Percentiles rank a stretch among this genome's conserved stretches.
These are phyloP conservation scores for Ogataea paraovalis DNA, from an alignment of 805 yeast species.

Conservation along the genomic window DNA sequence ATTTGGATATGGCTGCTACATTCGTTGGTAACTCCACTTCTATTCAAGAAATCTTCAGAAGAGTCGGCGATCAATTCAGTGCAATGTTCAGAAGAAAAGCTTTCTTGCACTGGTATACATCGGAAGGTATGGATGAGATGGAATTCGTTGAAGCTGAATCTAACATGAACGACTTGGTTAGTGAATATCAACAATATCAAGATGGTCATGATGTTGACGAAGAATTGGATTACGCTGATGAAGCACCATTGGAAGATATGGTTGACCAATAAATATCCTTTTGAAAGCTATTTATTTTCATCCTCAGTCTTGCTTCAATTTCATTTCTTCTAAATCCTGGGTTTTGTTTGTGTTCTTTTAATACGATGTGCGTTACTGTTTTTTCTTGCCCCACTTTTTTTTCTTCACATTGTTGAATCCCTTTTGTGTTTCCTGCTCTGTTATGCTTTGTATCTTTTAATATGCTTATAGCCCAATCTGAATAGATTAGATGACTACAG, in stretches of 20 bases:
- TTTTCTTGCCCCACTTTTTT: background rate
- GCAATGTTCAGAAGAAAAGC: slow-evolving; percentile 94
- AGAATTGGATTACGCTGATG: slow-evolving; percentile 65
- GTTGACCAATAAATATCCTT: slow-evolving; percentile 21
- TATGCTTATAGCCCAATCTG: background rate
- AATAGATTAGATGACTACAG: background rate
- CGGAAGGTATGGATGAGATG: slow-evolving; percentile 94
- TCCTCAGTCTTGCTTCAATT: background rate
- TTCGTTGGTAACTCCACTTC: slow-evolving; percentile 92
- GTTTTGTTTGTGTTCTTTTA: background rate
- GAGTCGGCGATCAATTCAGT: slow-evolving; percentile 85
- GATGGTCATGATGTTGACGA: slow-evolving; percentile 76
- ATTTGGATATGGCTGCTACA: slow-evolving; percentile 84
- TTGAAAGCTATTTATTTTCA: background rate
- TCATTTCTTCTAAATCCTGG: slow-evolving; percentile 1
- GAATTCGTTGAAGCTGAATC: slow-evolving; percentile 94
- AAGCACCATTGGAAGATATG: slow-evolving; percentile 55
- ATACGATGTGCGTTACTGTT: slow-evolving; percentile 1
- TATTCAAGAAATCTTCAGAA: slow-evolving; percentile 83
- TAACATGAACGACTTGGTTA: slow-evolving; percentile 82
- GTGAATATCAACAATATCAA: slow-evolving; percentile 91
- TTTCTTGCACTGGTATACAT: slow-evolving; percentile 93
- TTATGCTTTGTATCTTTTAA: slow-evolving; percentile 4
- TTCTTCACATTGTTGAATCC: background rate
- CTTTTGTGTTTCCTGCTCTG: slow-evolving; percentile 2